A percentile compares a stretch with the other conserved stretches of the same genome.
Evolutionary conservation across 176 grass and related monocot genomes (phyloP).

Genomic region (Oryza nivara): DNA sequence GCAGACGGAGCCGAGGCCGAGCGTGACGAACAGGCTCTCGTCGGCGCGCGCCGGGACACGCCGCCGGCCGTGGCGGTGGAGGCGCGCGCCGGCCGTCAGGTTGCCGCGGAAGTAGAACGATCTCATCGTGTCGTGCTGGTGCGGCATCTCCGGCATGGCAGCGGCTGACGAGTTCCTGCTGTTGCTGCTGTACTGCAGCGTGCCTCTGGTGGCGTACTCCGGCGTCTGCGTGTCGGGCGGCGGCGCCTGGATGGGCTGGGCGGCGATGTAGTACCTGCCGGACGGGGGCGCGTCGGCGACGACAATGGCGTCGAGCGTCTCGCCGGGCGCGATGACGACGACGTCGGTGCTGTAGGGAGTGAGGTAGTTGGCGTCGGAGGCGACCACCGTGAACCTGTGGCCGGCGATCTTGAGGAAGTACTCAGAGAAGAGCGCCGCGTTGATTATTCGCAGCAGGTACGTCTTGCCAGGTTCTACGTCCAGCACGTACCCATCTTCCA

Average conservation of each 20-base stretch:
- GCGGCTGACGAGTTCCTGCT: neutral
- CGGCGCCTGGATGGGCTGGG: neutral
- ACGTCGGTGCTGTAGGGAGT: constrained; percentile 35
- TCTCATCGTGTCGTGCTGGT: neutral
- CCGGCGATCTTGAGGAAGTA: constrained; percentile 38
- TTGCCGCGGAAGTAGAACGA: constrained; percentile 22
- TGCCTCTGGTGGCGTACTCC: neutral
- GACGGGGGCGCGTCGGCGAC: constrained; percentile 19
- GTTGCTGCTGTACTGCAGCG: neutral
- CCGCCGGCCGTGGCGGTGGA: no score
- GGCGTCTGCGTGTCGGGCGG: neutral
- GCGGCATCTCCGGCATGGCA: neutral
- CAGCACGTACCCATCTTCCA: constrained; percentile 20
- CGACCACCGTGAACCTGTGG: constrained; percentile 34
- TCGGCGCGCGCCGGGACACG: neutral
- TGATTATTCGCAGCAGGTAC: constrained; percentile 6
- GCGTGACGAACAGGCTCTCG: neutral
- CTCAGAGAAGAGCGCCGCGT: constrained; percentile 22
- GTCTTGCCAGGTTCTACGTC: constrained; percentile 24
- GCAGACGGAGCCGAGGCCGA: neutral
- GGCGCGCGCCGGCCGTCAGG: neutral
- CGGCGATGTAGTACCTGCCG: constrained; percentile 33
- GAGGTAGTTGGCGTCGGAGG: constrained; percentile 26
- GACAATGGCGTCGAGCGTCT: constrained; percentile 35
- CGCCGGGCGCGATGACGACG: constrained; percentile 3